Conservation (phyloP, 805 yeast species). For the Suhomyces sp. region DNA sequence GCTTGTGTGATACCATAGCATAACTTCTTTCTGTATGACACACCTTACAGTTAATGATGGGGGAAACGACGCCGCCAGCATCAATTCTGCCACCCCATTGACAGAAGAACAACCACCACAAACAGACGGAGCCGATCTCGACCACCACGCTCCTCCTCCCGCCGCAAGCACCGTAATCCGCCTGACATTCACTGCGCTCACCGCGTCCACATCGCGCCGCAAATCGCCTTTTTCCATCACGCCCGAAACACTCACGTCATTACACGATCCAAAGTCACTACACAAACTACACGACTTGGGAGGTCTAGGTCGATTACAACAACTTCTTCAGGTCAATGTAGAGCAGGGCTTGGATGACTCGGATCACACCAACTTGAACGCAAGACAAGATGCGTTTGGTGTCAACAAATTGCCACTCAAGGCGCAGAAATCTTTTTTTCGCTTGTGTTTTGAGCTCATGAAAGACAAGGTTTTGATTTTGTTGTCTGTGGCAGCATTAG, state of each 20-base stretch:
- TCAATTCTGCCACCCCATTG: conserved; percentile 14
- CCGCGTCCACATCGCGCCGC: not conserved
- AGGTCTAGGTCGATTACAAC: conserved; percentile 37
- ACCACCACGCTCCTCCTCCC: not conserved
- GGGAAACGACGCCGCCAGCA: conserved; percentile 12
- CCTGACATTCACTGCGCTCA: conserved; percentile 4
- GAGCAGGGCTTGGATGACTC: conserved; percentile 41
- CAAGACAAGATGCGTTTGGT: conserved; percentile 57
- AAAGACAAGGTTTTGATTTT: conserved; percentile 88
- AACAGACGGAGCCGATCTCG: not conserved
- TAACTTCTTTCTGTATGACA: not conserved
- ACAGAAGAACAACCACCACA: not conserved
- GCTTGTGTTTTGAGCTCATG: conserved; percentile 76
- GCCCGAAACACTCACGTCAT: conserved; percentile 36
- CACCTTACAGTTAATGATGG: conserved; percentile 1
- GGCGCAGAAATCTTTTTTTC: conserved; percentile 63
- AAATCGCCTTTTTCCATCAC: conserved; percentile 9
- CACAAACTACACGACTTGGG: conserved; percentile 41
- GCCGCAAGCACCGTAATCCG: not conserved
- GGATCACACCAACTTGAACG: conserved; percentile 25
- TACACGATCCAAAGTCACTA: conserved; percentile 66
- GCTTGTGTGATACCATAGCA: not conserved
- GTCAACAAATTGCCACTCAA: conserved; percentile 69
- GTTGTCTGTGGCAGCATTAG: conserved; percentile 79
- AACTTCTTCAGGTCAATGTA: conserved; percentile 35